These are phyloP conservation scores for Aspergillus diversus DNA, from an alignment of 495 filamentous ascomycete species.

Conservation along the genomic window DNA sequence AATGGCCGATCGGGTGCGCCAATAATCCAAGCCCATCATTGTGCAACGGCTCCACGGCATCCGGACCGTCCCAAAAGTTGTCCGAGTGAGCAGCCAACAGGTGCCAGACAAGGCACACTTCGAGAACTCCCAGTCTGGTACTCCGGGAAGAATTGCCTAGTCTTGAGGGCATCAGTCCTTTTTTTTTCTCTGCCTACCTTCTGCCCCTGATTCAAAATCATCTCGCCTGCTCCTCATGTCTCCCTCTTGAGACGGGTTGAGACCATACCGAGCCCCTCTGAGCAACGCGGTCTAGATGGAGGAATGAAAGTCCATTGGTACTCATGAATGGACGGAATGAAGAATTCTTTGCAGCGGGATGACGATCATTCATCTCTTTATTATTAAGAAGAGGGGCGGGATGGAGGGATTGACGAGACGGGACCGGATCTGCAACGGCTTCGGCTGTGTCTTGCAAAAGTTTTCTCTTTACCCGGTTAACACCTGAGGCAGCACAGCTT, in stretches of 20 bases:
- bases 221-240: neutral
- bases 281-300: neutral
- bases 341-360: neutral
- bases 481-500: neutral
- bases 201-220: neutral
- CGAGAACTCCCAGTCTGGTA: too few species aligned
- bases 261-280: neutral
- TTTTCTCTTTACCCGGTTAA: neutral
- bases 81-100: too few species aligned
- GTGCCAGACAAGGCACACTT: too few species aligned
- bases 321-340: neutral
- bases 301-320: neutral
- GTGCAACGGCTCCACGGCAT: too few species aligned
- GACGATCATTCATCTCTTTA: neutral
- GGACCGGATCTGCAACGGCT: neutral
- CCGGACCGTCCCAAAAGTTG: too few species aligned
- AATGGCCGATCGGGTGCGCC: slow-evolving; percentile 20
- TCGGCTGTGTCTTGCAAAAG: neutral
- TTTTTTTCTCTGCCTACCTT: neutral
- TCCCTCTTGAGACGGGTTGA: neutral
- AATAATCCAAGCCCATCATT: slow-evolving; percentile 15
- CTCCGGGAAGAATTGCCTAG: too few species aligned
- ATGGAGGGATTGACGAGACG: neutral
- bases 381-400: neutral
- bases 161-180: neutral